Conservation (phyloP, 2,329 filamentous ascomycete genomes). For the Talaromyces sp. region DNA sequence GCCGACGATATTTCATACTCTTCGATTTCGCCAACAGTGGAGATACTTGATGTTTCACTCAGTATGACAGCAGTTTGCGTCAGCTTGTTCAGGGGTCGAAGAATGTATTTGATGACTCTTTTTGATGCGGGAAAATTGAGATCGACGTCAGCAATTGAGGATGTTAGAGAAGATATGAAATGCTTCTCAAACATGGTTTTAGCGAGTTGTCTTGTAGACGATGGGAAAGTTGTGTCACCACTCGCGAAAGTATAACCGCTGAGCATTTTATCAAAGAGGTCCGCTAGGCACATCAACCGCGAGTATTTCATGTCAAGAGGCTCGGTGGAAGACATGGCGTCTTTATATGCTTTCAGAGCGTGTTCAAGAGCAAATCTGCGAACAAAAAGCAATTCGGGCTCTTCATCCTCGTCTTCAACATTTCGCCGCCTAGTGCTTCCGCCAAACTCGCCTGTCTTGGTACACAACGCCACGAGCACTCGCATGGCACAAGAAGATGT, state of each 20-base stretch:
- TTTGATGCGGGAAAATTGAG: slow-evolving; percentile 91
- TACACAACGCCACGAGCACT: slow-evolving; percentile 79
- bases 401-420: slow-evolving; percentile 39
- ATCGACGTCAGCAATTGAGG: slow-evolving; percentile 91
- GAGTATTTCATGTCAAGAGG: slow-evolving; percentile 81
- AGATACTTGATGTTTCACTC: slow-evolving; percentile 75
- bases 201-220: slow-evolving; percentile 76
- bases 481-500: slow-evolving; percentile 84
- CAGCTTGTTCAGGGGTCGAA: slow-evolving; percentile 80
- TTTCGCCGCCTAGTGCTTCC: slow-evolving; percentile 56
- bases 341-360: slow-evolving; percentile 84
- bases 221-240: slow-evolving; percentile 44
- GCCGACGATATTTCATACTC: slow-evolving; percentile 86
- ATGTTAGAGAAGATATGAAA: slow-evolving; percentile 81
- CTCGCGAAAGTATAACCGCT: slow-evolving; percentile 69
- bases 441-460: slow-evolving; percentile 77
- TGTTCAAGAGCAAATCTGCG: slow-evolving; percentile 94
- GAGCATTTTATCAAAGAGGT: slow-evolving; percentile 90
- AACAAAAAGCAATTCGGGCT: slow-evolving; percentile 69
- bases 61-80: slow-evolving; percentile 83
- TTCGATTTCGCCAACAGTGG: slow-evolving; percentile 62
- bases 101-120: slow-evolving; percentile 91
- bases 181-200: slow-evolving; percentile 99
- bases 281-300: slow-evolving; percentile 78
- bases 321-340: slow-evolving; percentile 74